Evolutionary conservation across 176 grass and related monocot species (phyloP).

Genomic region (Oryza australiensis): DNA sequence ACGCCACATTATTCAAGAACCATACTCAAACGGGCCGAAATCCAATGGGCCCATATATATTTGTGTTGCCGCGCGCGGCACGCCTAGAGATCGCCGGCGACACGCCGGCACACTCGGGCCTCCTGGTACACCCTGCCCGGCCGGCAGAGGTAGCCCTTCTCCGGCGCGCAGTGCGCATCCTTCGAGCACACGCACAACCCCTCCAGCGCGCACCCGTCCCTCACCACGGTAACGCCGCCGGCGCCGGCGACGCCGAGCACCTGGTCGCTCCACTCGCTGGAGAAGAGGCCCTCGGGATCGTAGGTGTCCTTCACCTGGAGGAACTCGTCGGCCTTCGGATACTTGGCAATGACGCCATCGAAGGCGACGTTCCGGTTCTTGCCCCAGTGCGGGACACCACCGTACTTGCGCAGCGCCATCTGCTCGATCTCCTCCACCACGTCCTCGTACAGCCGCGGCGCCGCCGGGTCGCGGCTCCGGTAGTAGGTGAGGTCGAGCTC

Average conservation of each 20-base stretch:
- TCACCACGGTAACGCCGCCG: conserved; percentile 32
- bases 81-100: neutral
- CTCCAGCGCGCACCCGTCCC: conserved; percentile 57
- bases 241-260: conserved; percentile 32
- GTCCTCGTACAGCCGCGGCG: conserved; percentile 47
- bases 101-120: conserved; percentile 53
- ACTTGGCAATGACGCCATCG: conserved; percentile 15
- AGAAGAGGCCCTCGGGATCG: conserved; percentile 44
- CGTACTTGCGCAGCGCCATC: conserved; percentile 61
- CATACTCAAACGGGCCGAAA: too few species aligned
- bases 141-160: conserved; percentile 46
- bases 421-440: conserved; percentile 61
- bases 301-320: conserved; percentile 33
- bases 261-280: conserved; percentile 47
- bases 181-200: conserved; percentile 56
- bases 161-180: conserved; percentile 54
- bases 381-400: conserved; percentile 57
- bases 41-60: neutral
- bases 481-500: conserved; percentile 71
- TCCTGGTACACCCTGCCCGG: conserved; percentile 50
- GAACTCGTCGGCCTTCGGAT: conserved; percentile 7
- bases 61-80: neutral
- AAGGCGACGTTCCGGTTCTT: conserved; percentile 67
- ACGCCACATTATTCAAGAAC: neutral
- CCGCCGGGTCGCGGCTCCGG: conserved; percentile 30